Conservation (phyloP, 164 flowering plant genomes). For the Aristolochia contorta region DNA sequence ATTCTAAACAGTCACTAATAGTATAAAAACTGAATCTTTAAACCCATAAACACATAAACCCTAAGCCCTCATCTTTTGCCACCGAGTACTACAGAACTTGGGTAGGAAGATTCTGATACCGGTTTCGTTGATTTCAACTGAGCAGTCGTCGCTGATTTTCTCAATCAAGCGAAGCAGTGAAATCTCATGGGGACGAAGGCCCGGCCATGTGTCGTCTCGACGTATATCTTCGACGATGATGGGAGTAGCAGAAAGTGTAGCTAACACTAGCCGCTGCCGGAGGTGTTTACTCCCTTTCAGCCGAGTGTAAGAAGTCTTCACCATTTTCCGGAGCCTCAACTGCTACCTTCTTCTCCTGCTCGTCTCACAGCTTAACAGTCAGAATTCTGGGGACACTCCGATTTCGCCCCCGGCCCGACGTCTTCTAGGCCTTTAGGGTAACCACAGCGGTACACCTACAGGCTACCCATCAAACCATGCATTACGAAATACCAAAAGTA, state of each 20-base stretch:
- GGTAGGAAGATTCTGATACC: slow-evolving; percentile 22
- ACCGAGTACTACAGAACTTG: not conserved
- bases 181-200: slow-evolving; percentile 72
- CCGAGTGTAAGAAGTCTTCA: slow-evolving; percentile 44
- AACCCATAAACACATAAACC: not conserved
- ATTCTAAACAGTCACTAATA: not conserved
- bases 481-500: too few relatives aligned
- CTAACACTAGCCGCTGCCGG: slow-evolving; percentile 51
- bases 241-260: slow-evolving; percentile 66
- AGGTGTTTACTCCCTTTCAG: slow-evolving; percentile 60
- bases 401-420: too few relatives aligned
- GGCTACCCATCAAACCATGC: too few relatives aligned
- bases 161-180: slow-evolving; percentile 71
- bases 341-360: not conserved
- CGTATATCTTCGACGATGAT: slow-evolving; percentile 66
- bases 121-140: slow-evolving; percentile 74
- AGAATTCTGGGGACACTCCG: too few relatives aligned
- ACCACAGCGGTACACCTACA: too few relatives aligned
- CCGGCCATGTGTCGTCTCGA: slow-evolving; percentile 56
- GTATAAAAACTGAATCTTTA: not conserved
- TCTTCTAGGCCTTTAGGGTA: too few relatives aligned
- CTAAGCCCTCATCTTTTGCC: not conserved
- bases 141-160: slow-evolving; percentile 59
- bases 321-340: slow-evolving; percentile 26
- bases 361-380: too few relatives aligned